Evolutionary conservation across 2,329 filamentous ascomycete species (phyloP).

Genomic region (Epicoccum nigrum): DNA sequence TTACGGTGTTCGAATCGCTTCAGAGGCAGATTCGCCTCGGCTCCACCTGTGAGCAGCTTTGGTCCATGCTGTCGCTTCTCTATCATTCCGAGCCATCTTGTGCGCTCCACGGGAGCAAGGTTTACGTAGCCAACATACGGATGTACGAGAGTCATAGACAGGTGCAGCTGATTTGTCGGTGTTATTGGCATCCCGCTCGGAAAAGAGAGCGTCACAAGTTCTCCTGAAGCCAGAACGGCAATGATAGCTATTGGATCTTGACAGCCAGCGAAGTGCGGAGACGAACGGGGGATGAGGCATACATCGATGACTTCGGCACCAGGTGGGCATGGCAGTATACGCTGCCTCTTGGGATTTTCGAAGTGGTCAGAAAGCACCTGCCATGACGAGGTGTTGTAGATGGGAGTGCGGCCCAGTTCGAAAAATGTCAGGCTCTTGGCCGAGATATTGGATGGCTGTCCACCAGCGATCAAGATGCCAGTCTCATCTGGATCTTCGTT

Average conservation of each 20-base stretch:
- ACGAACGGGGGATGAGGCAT: conserved; percentile 78
- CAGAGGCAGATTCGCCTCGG: conserved; percentile 70
- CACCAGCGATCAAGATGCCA: conserved; percentile 83
- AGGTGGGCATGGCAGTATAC: conserved; percentile 74
- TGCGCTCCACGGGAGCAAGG: conserved; percentile 76
- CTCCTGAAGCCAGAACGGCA: conserved; percentile 80
- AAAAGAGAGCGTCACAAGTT: conserved; percentile 88
- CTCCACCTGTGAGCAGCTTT: conserved; percentile 77
- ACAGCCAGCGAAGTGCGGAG: conserved; percentile 84
- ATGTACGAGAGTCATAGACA: conserved; percentile 85
- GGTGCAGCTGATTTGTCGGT: conserved; percentile 89
- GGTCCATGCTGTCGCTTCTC: conserved; percentile 83
- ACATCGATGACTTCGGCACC: conserved; percentile 81
- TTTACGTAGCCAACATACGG: conserved; percentile 80
- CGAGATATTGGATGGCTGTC: conserved; percentile 68
- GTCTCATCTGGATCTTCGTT: conserved; percentile 95
- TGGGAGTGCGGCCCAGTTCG: conserved; percentile 85
- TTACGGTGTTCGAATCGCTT: conserved; percentile 83
- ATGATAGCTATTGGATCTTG: conserved; percentile 91
- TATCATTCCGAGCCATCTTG: conserved; percentile 87
- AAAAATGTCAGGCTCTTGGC: conserved; percentile 85
- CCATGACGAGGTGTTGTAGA: conserved; percentile 92
- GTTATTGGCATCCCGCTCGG: conserved; percentile 89
- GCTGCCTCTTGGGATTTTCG: conserved; percentile 72
- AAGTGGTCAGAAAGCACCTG: conserved; percentile 80